A percentile compares a stretch with the other conserved stretches of the same genome.
Conservation (phyloP, 2,329 filamentous ascomycete species). For the Graphilbum sp. region DNA sequence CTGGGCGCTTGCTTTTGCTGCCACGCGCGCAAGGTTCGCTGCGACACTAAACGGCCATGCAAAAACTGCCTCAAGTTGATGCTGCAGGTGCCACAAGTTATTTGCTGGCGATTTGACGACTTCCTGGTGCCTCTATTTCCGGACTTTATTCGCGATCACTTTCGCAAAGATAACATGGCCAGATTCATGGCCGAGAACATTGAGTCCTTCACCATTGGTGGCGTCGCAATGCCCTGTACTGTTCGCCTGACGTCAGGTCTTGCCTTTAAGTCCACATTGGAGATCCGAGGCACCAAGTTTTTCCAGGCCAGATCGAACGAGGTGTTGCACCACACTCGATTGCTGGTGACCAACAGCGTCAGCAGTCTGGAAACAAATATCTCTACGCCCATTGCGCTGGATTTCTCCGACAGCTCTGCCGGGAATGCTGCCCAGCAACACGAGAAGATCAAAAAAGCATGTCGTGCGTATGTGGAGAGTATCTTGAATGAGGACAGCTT, state of each 20-base stretch:
- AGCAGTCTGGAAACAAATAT: conserved; percentile 24
- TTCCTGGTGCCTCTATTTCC: conserved; percentile 37
- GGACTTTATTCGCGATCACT: conserved; percentile 31
- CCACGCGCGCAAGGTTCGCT: conserved; percentile 41
- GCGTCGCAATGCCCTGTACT: conserved; percentile 22
- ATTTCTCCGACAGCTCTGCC: conserved; percentile 21
- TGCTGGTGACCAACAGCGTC: conserved; percentile 18
- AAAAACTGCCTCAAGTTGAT: conserved; percentile 38
- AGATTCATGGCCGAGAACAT: conserved; percentile 34
- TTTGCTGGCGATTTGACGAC: conserved; percentile 44
- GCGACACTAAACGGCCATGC: conserved; percentile 38
- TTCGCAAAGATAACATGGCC: conserved; percentile 31
- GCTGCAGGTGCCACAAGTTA: conserved; percentile 30
- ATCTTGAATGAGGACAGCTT: conserved; percentile 30
- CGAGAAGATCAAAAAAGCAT: conserved; percentile 23
- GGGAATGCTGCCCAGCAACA: conserved; percentile 23
- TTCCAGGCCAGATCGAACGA: conserved; percentile 32
- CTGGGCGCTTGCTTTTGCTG: conserved; percentile 43
- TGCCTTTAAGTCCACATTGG: conserved; percentile 26
- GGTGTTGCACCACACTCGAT: conserved; percentile 34
- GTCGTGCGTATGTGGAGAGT: conserved; percentile 30
- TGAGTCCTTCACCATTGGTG: conserved; percentile 23
- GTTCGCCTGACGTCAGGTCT: conserved; percentile 33
- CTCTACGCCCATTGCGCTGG: conserved; percentile 34
- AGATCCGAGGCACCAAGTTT: conserved; percentile 29